Conservation (phyloP, 768 basidiomycete genomes). For the Lactarius evosmus region DNA sequence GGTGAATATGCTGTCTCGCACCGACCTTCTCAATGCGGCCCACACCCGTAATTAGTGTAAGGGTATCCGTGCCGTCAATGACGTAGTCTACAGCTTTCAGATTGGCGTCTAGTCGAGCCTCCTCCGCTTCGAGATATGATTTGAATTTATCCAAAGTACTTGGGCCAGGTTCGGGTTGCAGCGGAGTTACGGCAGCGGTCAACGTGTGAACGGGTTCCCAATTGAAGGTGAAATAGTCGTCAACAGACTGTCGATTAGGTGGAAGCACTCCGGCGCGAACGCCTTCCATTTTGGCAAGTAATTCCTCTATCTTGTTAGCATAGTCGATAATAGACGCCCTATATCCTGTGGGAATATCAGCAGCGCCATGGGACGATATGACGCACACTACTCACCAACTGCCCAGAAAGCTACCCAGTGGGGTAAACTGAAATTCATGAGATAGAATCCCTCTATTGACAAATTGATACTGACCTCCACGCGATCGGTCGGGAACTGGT, state of each 20-base stretch:
- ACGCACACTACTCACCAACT: constrained; percentile 7
- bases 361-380: not conserved
- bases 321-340: constrained; percentile 19
- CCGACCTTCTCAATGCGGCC: constrained; percentile 34
- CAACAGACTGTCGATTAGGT: constrained; percentile 5
- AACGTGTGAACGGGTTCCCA: constrained; percentile 11
- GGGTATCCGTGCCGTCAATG: constrained; percentile 35
- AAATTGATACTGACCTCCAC: constrained; percentile 36
- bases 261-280: constrained; percentile 6
- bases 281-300: constrained; percentile 23
- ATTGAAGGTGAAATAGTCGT: not conserved
- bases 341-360: constrained; percentile 9
- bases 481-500: constrained; percentile 29
- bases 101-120: constrained; percentile 30
- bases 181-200: not conserved
- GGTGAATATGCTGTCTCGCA: not conserved
- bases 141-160: constrained; percentile 25
- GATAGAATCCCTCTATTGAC: no score
- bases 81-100: constrained; percentile 31
- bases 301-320: constrained; percentile 12
- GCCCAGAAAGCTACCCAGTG: constrained; percentile 38
- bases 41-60: constrained; percentile 31
- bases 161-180: not conserved
- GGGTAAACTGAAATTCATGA: constrained; percentile 24
- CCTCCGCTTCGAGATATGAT: constrained; percentile 30